These are phyloP conservation scores for Beta macrorhiza DNA, from an alignment of 179 eudicot species.

Conservation along the genomic window DNA sequence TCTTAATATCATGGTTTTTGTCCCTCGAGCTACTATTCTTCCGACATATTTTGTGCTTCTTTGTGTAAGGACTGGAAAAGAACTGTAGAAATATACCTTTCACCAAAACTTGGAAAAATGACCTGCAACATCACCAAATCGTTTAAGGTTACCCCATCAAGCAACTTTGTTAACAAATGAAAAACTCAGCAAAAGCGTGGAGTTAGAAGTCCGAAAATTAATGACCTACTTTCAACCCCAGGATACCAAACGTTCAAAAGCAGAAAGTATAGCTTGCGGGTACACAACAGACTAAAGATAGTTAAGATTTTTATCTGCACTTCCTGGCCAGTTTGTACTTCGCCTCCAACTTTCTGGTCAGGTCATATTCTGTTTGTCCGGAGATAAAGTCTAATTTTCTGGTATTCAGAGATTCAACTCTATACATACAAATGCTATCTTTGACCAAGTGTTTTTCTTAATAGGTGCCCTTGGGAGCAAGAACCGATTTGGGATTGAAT, in stretches of 20 bases:
- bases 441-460: not conserved
- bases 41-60: constrained; percentile 43
- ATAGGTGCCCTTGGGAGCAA: not conserved
- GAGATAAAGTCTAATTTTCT: not conserved
- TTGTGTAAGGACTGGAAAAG: constrained; percentile 49
- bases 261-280: not conserved
- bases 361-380: not conserved
- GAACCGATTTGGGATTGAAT: not conserved
- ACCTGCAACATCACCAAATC: constrained; percentile 40
- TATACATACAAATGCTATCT: not conserved
- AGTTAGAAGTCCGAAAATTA: not conserved
- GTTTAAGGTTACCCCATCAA: not conserved
- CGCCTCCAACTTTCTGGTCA: not conserved
- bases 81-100: constrained; percentile 55
- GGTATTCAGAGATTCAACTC: not conserved
- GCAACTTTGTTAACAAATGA: not conserved
- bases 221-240: not conserved
- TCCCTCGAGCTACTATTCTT: constrained; percentile 9
- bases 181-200: not conserved
- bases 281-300: not conserved
- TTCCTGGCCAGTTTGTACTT: not conserved
- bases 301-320: not conserved
- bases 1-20: not conserved
- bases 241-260: not conserved
- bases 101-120: constrained; percentile 75